Conservation (phyloP, 768 basidiomycete genomes). For the Xanthoconium purpureum region DNA sequence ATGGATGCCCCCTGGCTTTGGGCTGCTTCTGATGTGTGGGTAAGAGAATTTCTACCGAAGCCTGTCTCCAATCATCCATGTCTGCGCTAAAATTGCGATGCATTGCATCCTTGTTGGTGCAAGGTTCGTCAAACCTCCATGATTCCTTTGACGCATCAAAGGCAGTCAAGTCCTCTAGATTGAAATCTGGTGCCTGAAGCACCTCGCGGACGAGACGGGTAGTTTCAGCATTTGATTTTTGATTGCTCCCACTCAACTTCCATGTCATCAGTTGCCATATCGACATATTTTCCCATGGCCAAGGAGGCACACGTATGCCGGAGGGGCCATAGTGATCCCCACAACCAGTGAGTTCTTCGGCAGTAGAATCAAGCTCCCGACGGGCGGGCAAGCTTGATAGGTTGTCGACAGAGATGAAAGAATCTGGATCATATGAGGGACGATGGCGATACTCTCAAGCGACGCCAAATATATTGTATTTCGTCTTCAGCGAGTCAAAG, state of each 20-base stretch:
- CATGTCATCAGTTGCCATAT: conserved; percentile 11
- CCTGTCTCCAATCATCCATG: too few species aligned
- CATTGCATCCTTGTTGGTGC: too few species aligned
- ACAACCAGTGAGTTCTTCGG: not conserved
- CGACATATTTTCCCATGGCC: conserved; percentile 14
- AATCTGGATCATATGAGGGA: not conserved
- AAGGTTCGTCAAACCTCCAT: too few species aligned
- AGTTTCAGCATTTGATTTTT: conserved; percentile 7
- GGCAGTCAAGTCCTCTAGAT: too few species aligned
- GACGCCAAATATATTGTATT: not conserved
- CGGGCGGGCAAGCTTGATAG: not conserved
- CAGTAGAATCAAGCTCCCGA: not conserved
- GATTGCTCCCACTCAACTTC: not conserved
- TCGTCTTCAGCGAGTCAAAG: not conserved
- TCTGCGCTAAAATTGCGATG: too few species aligned
- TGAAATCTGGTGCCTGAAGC: too few species aligned
- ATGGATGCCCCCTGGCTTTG: too few species aligned
- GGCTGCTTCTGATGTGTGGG: too few species aligned
- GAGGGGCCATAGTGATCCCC: not conserved
- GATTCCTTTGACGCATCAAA: too few species aligned
- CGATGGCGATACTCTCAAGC: not conserved
- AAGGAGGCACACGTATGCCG: not conserved
- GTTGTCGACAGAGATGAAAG: not conserved
- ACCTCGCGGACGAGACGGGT: too few species aligned
- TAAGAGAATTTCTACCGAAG: too few species aligned